phyloP scores from a whole-genome alignment of 2,329 filamentous ascomycete genomes.

The Colletotrichum neosansevieriae region DNA sequence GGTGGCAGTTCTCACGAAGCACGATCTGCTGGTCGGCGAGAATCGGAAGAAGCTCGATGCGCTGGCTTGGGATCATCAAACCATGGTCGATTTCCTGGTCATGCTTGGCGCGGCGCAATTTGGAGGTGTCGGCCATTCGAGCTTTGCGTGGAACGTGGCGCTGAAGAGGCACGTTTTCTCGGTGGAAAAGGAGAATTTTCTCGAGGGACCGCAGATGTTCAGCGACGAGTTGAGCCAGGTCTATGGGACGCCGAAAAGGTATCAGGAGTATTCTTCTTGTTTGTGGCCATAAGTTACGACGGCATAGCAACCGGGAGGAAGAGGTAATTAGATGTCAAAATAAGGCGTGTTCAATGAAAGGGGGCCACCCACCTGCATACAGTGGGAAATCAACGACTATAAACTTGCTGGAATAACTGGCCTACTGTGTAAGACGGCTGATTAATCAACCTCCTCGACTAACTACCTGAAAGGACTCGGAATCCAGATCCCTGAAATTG shows the following conservation, averaged over 20 bases:
- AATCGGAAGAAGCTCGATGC: conserved; percentile 41
- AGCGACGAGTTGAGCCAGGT: conserved; percentile 24
- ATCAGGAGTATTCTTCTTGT: conserved; percentile 22
- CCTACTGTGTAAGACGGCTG: neutral
- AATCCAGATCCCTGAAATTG: too few relatives aligned
- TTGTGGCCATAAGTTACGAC: conserved; percentile 15
- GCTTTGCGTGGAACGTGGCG: conserved; percentile 50
- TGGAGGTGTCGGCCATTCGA: conserved; percentile 49
- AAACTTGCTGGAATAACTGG: too few relatives aligned
- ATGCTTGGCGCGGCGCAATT: conserved; percentile 49
- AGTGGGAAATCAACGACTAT: neutral
- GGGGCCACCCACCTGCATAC: neutral
- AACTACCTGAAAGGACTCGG: too few relatives aligned
- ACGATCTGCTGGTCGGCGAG: conserved; percentile 43
- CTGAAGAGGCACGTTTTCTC: conserved; percentile 45
- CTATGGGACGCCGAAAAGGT: conserved; percentile 12
- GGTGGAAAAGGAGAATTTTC: neutral
- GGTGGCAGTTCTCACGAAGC: conserved; percentile 47
- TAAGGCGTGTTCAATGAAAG: too few relatives aligned
- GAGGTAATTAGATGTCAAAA: too few relatives aligned
- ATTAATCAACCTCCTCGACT: neutral
- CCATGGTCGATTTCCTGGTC: conserved; percentile 49
- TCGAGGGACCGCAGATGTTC: conserved; percentile 14
- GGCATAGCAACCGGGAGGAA: too few relatives aligned
- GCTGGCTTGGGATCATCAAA: conserved; percentile 50